These are phyloP conservation scores for Phytopythium montanum DNA, from an alignment of 352 stramenopile species.

Conservation along the genomic window DNA sequence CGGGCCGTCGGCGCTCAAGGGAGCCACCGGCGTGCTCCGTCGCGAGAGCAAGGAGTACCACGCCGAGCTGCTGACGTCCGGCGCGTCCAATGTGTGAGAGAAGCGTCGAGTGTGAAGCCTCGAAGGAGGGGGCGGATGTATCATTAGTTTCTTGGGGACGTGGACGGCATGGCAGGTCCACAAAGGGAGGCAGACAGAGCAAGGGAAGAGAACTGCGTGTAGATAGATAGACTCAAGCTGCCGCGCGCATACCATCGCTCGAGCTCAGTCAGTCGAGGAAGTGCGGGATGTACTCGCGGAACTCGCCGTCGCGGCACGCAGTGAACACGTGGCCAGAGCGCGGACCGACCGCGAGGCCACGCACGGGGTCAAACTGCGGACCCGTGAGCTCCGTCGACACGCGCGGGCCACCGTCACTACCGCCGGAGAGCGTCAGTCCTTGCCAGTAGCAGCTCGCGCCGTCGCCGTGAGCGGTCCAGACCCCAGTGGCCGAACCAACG, in stretches of 20 bases:
- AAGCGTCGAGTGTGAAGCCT: neutral
- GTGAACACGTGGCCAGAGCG: conserved; percentile 45
- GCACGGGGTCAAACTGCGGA: conserved; percentile 65
- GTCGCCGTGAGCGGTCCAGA: conserved; percentile 64
- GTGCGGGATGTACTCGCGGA: conserved; percentile 65
- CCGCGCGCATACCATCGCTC: neutral
- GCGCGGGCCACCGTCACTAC: conserved; percentile 3
- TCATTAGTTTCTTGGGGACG: conserved; percentile 19
- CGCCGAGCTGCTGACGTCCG: conserved; percentile 8
- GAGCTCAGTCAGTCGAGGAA: conserved; percentile 19
- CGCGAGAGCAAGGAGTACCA: conserved; percentile 63
- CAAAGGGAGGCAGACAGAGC: neutral
- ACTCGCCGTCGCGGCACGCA: conserved; percentile 53
- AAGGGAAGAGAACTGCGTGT: neutral
- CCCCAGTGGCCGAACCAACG: conserved; percentile 1
- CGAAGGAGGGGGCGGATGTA: conserved; percentile 27
- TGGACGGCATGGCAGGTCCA: neutral
- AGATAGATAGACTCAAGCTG: conserved; percentile 9
- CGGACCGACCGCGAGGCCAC: conserved; percentile 31
- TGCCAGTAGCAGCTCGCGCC: conserved; percentile 54
- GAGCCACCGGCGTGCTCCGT: conserved; percentile 26
- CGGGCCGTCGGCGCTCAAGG: conserved; percentile 15
- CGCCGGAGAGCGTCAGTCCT: conserved; percentile 8
- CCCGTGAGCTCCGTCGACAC: conserved; percentile 51
- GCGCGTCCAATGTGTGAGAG: conserved; percentile 28